Evolutionary conservation across 2,329 filamentous ascomycete genomes (phyloP), one percentile per base, ranked within the genome.

Genomic region (Xylaria digitata): DNA sequence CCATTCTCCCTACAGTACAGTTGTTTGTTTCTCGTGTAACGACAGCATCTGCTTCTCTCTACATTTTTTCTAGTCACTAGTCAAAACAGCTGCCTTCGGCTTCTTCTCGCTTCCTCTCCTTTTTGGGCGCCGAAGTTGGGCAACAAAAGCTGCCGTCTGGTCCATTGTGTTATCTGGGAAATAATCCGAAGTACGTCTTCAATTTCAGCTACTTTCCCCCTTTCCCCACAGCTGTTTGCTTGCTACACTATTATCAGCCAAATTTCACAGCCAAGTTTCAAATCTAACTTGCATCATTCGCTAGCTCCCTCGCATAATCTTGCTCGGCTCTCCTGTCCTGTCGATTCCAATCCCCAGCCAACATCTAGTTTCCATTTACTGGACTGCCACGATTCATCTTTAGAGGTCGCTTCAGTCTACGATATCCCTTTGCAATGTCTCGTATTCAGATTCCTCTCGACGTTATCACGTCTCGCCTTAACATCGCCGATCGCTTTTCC

Each of bases 381-480:
- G 13, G 23, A 42, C 34, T 45, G 23, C 53, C 40, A 66, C 45
- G 52, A 53, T 55, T 32, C 23, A 49, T 49, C 23, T 42, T 13
- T 57, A 34, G 32, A 52, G 32, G 40, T 43, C 49, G 37, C 21
- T 26, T 58, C 49, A 32, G 19, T 45, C 55, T 37, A 45, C 26
- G 65, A 26, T 40, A 54, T 45, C 26, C 19, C 34, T 67, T 37
- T 76, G 80, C 75, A 77, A 97, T 97, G 94, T 86, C 92, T 74
- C 89, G 93, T 80, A 93, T 98, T 78, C 92, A 93, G 85, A 96
- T 99, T 74, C 96, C 96, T 64, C 86, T 98, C 76, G 94, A 97
- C 80, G 89, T 91, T 77, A 83, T 98, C 80, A 97, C 95, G 80
- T 97, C 94, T 75, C 91, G 94, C 75, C 88, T 98, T 80, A 96